Base-by-base conservation (phyloP, 352 stramenopile genomes). In the Halophytophthora batemanensis region DNA sequence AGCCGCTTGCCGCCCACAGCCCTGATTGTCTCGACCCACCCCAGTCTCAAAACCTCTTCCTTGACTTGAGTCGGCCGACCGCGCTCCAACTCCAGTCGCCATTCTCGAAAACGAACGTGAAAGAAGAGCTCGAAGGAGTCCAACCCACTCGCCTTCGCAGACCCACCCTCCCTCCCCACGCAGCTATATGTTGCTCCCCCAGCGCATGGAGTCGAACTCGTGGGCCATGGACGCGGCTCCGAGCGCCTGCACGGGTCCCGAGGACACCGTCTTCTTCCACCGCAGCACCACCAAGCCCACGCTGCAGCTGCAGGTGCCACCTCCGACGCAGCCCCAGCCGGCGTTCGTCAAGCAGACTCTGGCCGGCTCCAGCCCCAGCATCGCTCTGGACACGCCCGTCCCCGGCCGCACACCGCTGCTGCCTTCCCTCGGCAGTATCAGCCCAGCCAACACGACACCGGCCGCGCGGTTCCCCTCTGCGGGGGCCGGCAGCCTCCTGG, bases 351-450 rank as follows among this genome's bases (percentile, higher is more conserved):
- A 71, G 59, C 53, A 18, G 18, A 49, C 65, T 12, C 50, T 59
- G 56, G 59, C 33, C 45, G 61, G 41, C 48, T 44, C 45, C 23
- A 65, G 63, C 29, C 53, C 53, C 29, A 45, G 45, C 5, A 69
- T 68, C 33, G 49, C 58, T 19, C 41, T 67, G 44, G 46, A 54
- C 14, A 56, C 51, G 17, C 43, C 66, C 15, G 61, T 59, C 14
- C 58, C 64, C 21, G 51, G 58, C 14, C 64, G 40, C 11, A 56
- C 64, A 13, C 64, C 40, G 5, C 49, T 73, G 28, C 57, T 79
- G 4, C 69, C 71, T 47, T 67, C 66, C 14, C 53, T 78, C 45
- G 50, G 57, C 34, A 63, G 41, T 44, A 83, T 85, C 48, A 85
- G 72, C 33, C 77, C 77, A 1, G 59, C 66, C 14, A 77, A 82